Percentiles rank a stretch among this genome's conserved stretches.
Conservation (phyloP, 768 basidiomycete species). For the Russula foetens region DNA sequence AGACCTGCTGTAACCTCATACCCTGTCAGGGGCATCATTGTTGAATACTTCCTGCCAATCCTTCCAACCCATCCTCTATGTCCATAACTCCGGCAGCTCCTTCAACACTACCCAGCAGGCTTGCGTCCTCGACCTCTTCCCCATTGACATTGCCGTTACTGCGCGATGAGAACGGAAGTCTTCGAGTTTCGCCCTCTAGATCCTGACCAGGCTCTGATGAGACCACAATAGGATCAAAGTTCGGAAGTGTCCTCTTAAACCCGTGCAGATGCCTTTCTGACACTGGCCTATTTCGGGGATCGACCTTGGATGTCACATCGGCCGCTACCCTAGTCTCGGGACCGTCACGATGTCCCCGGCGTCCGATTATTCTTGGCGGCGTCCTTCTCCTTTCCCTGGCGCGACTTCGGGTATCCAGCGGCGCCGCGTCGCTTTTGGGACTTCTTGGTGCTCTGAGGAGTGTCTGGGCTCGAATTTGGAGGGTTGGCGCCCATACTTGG, state of each 20-base stretch:
- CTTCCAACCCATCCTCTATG: too few species aligned
- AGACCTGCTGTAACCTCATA: too few species aligned
- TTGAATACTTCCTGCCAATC: too few species aligned
- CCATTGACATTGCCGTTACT: too few species aligned
- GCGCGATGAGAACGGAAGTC: neutral
- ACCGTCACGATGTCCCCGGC: slow-evolving; percentile 33
- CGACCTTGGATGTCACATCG: slow-evolving; percentile 7
- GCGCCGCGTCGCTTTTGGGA: slow-evolving; percentile 22
- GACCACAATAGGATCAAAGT: neutral
- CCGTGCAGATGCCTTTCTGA: slow-evolving; percentile 30
- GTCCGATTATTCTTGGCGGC: slow-evolving; percentile 30
- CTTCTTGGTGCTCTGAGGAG: slow-evolving; percentile 8
- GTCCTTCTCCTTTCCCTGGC: slow-evolving; percentile 31
- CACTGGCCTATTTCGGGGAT: neutral
- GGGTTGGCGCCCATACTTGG: neutral
- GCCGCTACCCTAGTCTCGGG: slow-evolving; percentile 27
- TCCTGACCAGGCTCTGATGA: neutral
- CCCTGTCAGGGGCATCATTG: too few species aligned
- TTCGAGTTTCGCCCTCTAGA: neutral
- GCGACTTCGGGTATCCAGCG: slow-evolving; percentile 28
- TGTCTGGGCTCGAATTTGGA: neutral
- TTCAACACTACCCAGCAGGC: too few species aligned
- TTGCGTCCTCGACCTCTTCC: too few species aligned
- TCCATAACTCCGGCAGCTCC: too few species aligned
- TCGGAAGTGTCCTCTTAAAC: neutral